Conservation (phyloP, 495 filamentous ascomycete genomes). For the Penicillium nucicola region DNA sequence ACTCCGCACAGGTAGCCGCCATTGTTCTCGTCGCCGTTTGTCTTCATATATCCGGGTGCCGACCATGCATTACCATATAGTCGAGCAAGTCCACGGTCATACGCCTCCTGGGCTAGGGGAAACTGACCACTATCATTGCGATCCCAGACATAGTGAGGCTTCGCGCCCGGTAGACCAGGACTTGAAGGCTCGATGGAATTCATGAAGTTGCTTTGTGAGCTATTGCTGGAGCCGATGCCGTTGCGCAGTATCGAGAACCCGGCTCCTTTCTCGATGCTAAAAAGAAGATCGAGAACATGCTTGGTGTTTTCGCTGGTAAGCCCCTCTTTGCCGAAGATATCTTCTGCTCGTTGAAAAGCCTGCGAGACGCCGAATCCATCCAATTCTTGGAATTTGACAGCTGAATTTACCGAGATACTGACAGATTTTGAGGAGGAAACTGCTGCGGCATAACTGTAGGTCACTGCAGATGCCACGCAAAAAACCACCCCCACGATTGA, state of each 20-base stretch:
- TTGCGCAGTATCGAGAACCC: conserved; percentile 54
- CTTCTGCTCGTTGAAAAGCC: conserved; percentile 44
- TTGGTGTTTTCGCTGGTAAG: not conserved
- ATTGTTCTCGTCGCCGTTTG: conserved; percentile 36
- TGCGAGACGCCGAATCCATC: conserved; percentile 51
- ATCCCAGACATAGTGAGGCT: conserved; percentile 46
- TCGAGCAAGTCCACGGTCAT: conserved; percentile 14
- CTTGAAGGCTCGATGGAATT: conserved; percentile 36
- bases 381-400: conserved; percentile 32
- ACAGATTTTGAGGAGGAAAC: too few species aligned
- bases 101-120: conserved; percentile 47
- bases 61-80: conserved; percentile 55
- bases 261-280: conserved; percentile 43
- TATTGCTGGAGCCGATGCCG: conserved; percentile 48
- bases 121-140: conserved; percentile 46
- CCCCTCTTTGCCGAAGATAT: conserved; percentile 14
- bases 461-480: too few species aligned
- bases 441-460: too few species aligned
- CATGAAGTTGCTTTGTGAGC: conserved; percentile 20
- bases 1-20: conserved; percentile 52
- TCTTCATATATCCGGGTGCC: conserved; percentile 58
- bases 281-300: conserved; percentile 32
- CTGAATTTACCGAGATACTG: conserved; percentile 29
- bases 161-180: conserved; percentile 29
- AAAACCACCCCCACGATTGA: too few species aligned